Percentiles rank a stretch among this genome's conserved stretches.
phyloP scores from a whole-genome alignment of 164 flowering plant species.

The grape (Vitis vinifera) region ASM3070453v1 NC_081811.1:15830501-15831000 shows the following conservation, averaged over 20 bases:
- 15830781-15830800: constrained; percentile 77
- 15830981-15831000: constrained; percentile 14
- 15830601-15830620: constrained; percentile 34
- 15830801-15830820: constrained; percentile 50
- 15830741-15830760: constrained; percentile 21
- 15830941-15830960: constrained; percentile 62
- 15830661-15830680: constrained; percentile 36
- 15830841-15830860: constrained; percentile 45
- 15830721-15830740: constrained; percentile 37
- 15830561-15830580: background rate
- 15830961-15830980: constrained; percentile 3
- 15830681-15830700: constrained; percentile 14
- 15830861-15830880: constrained; percentile 79
- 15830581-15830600: constrained; percentile 30
- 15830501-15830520: constrained; percentile 15
- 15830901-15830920: constrained; percentile 78
- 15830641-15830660: constrained; percentile 26
- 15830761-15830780: constrained; percentile 41
- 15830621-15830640: constrained; percentile 4
- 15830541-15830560: constrained; percentile 14
- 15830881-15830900: constrained; percentile 39
- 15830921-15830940: constrained; percentile 81
- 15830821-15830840: constrained; percentile 34
- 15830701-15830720: constrained; percentile 32
- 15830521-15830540: constrained; percentile 39